Conservation (phyloP, 2,329 filamentous ascomycete genomes). For the Neurospora crassa region DNA sequence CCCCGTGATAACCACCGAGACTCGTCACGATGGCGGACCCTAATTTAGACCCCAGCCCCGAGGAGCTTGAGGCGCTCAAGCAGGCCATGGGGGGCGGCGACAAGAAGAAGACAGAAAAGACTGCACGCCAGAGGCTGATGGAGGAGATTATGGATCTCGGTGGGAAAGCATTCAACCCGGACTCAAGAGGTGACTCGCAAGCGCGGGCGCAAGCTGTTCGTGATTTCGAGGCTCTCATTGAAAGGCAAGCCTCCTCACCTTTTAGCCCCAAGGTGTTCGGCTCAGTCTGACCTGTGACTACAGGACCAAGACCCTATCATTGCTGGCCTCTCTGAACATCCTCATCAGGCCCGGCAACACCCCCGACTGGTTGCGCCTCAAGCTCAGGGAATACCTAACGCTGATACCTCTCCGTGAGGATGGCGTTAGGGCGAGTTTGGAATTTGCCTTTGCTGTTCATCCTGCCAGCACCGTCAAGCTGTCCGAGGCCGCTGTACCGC, state of each 20-base stretch:
- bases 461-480: conserved; percentile 37
- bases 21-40: not conserved
- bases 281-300: conserved; percentile 18
- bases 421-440: conserved; percentile 58
- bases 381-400: conserved; percentile 48
- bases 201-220: conserved; percentile 21
- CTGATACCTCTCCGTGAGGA: conserved; percentile 49
- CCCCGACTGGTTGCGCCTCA: conserved; percentile 49
- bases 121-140: conserved; percentile 22
- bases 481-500: conserved; percentile 32
- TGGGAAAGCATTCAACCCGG: conserved; percentile 40
- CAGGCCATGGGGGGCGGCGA: conserved; percentile 9
- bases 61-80: not conserved
- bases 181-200: conserved; percentile 20
- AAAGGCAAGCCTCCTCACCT: conserved; percentile 30
- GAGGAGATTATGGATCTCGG: conserved; percentile 30
- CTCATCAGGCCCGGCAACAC: conserved; percentile 52
- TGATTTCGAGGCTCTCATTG: conserved; percentile 38
- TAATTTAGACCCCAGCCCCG: not conserved
- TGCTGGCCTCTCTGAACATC: conserved; percentile 53
- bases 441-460: conserved; percentile 63
- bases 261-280: conserved; percentile 3
- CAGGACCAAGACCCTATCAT: conserved; percentile 36
- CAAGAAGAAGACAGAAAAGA: conserved; percentile 9
- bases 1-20: not conserved